A percentile compares a stretch with the other conserved stretches of the same genome.
Conservation (phyloP, 179 eudicot species). For the Beta corolliflora region DNA sequence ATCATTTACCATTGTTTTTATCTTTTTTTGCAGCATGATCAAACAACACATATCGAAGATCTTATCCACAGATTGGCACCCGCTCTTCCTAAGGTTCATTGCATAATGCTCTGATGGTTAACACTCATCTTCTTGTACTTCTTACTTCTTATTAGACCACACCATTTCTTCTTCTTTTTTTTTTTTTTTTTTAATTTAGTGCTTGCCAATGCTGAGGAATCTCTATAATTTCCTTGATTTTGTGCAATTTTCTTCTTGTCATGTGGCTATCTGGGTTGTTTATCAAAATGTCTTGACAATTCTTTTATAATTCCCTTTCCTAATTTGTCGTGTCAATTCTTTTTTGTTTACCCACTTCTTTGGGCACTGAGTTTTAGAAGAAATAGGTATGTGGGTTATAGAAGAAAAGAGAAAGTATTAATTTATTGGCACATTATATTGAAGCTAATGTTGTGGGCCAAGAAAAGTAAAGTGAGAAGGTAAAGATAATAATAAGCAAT, state of each 20-base stretch:
- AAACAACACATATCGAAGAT: slow-evolving; percentile 50
- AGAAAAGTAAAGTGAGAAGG: too few species aligned
- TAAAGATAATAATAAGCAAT: too few species aligned
- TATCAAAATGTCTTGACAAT: too few species aligned
- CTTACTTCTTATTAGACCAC: background rate
- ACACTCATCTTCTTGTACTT: slow-evolving; percentile 45
- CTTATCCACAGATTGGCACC: slow-evolving; percentile 55
- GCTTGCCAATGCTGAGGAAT: background rate
- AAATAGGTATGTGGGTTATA: too few species aligned
- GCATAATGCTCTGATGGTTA: slow-evolving; percentile 49
- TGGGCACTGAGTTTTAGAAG: too few species aligned
- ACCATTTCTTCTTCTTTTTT: too few species aligned
- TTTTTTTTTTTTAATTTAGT: background rate
- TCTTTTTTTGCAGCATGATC: slow-evolving; percentile 46
- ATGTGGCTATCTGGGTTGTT: background rate
- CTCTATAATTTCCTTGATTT: background rate
- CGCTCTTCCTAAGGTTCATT: slow-evolving; percentile 68
- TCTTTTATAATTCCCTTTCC: too few species aligned
- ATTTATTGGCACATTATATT: too few species aligned
- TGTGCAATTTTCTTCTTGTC: background rate
- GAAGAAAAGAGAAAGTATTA: too few species aligned
- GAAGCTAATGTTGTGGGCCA: too few species aligned
- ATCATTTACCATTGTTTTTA: background rate
- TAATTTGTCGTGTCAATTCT: too few species aligned
- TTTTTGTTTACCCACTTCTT: too few species aligned